Evolutionary conservation across 116 monocot genomes (phyloP).

Genomic region (Trichopus zeylanicus): DNA sequence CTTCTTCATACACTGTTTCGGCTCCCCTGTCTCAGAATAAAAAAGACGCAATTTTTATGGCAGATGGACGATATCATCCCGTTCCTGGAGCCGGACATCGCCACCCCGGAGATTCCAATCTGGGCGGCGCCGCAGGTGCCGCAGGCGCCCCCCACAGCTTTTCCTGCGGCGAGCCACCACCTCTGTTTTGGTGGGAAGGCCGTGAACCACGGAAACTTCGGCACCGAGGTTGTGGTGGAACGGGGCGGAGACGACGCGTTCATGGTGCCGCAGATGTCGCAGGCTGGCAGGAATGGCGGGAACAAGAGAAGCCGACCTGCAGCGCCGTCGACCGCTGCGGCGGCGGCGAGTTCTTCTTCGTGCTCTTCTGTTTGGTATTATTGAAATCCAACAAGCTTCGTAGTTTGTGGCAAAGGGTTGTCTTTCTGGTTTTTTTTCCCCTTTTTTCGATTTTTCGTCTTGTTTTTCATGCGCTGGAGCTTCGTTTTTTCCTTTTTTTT

Average conservation of each 20-base stretch:
- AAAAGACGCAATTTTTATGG: not conserved
- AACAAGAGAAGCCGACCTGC: not conserved
- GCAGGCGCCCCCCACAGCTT: constrained; percentile 1
- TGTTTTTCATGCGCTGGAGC: too few relatives aligned
- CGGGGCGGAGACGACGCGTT: constrained; percentile 35
- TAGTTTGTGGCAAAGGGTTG: too few relatives aligned
- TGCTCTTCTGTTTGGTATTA: not conserved
- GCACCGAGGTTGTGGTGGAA: not conserved
- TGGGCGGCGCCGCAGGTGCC: constrained; percentile 35
- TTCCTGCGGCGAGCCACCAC: not conserved
- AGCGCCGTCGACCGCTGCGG: not conserved
- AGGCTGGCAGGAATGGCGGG: not conserved
- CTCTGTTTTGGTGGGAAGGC: too few relatives aligned
- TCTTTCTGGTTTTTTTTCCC: not conserved
- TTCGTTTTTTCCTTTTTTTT: too few relatives aligned
- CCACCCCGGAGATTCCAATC: constrained; percentile 5
- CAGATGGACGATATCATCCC: constrained; percentile 25
- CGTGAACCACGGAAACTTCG: not conserved
- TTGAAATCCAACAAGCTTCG: not conserved
- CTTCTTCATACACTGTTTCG: not conserved
- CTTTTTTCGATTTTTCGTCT: too few relatives aligned
- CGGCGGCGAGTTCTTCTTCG: not conserved
- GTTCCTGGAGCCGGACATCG: constrained; percentile 16
- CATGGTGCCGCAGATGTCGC: constrained; percentile 43
- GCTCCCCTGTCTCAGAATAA: too few relatives aligned